Base-by-base conservation (phyloP, 1,284 basidiomycete genomes). In the Fistulinella cinereoalba region DNA sequence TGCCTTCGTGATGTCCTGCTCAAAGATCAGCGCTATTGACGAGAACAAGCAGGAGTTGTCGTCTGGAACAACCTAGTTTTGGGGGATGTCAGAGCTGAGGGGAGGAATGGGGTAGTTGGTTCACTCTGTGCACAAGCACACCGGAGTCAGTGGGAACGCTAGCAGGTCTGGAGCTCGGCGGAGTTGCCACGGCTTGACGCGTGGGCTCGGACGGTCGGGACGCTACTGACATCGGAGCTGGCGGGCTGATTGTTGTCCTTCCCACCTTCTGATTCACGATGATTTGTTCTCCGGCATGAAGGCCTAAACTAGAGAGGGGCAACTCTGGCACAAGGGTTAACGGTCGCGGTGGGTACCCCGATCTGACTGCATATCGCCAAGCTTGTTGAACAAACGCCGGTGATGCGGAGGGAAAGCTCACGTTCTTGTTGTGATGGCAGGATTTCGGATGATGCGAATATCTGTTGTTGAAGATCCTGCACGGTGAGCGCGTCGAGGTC, bases 1-100 rank as follows among this genome's bases (percentile, higher is more conserved):
- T 7, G 86, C 83, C 44, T 85, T 84, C 18, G 72, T 64, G 13
- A 88, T 85, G 42, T 81, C 81, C 56, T 93, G 91, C 62, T 88
- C 83, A 57, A 97, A 92, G 4, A 95, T 74, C 34, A 96, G 73
- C 5, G 87, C 89, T 28, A 92, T 72, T 2, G 92, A 84, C 5
- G 86, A 88, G 70, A 97, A 97, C 29, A 97, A 72, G 66, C 94
- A 97, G 4, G 91, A 90, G 57, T 96, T 97, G 68, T 95, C 92
- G 60, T 96, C 92, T 12, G 92, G 92, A 9, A 95, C 90, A 45
- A 92, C 75, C 80, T 92, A 52, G n/a, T 40, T 38, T n/a, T n/a
- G n/a, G n/a, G 54, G 37, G 56, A 15, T 11, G 16, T 62, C 5
- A 37, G 29, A 2, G 47, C 43, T 19, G 47, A 22, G 18, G 40